A percentile compares a stretch with the other conserved stretches of the same genome.
Conservation (phyloP, 306 rosid species). For the Prunus dulcis region DNA sequence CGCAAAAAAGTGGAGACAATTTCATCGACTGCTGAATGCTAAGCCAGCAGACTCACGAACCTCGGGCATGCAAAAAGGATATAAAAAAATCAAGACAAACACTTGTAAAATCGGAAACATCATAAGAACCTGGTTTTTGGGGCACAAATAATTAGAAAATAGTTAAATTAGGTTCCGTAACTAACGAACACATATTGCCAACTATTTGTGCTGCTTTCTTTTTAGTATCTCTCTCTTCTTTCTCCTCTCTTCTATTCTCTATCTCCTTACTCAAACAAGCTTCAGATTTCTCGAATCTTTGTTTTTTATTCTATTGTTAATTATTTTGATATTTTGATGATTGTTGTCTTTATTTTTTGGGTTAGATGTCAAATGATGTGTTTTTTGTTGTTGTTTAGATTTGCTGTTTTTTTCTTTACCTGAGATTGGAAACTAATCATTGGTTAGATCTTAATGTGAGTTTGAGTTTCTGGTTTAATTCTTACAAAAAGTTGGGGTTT, state of each 20-base stretch:
- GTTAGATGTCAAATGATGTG: too few relatives aligned
- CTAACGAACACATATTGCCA: constrained; percentile 98
- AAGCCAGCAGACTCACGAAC: constrained; percentile 95
- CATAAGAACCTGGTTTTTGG: constrained; percentile 58
- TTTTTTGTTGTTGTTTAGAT: too few relatives aligned
- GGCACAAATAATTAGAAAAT: constrained; percentile 31
- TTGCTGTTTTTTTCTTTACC: too few relatives aligned
- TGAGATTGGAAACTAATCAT: too few relatives aligned
- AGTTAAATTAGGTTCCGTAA: constrained; percentile 75
- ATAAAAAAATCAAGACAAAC: not conserved
- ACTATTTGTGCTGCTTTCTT: constrained; percentile 82
- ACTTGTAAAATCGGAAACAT: constrained; percentile 7
- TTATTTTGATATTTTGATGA: too few relatives aligned
- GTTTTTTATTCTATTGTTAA: too few relatives aligned
- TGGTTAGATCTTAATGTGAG: too few relatives aligned
- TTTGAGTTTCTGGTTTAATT: too few relatives aligned
- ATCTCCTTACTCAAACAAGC: too few relatives aligned
- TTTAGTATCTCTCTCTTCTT: constrained; percentile 83
- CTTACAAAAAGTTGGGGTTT: too few relatives aligned
- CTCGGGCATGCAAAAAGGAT: constrained; percentile 48
- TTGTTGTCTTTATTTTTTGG: too few relatives aligned
- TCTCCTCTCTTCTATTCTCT: constrained; percentile 17
- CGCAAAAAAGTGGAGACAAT: constrained; percentile 91
- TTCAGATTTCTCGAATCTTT: too few relatives aligned
- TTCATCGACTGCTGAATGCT: constrained; percentile 94